These are phyloP conservation scores for Penicillium cataractarum DNA, from an alignment of 495 filamentous ascomycete genomes.

Conservation along the genomic window DNA sequence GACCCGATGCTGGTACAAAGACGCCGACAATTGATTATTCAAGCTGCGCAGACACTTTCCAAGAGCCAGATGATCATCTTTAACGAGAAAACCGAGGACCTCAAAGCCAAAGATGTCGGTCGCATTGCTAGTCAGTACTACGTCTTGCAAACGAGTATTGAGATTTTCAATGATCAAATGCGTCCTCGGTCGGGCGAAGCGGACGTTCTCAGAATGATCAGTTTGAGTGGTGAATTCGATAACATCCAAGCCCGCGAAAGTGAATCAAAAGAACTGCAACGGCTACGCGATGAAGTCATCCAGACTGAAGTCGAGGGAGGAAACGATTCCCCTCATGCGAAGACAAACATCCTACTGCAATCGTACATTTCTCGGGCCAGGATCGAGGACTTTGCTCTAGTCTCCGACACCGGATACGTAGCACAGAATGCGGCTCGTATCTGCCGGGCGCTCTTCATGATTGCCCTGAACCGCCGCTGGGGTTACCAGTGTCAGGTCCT, in stretches of 20 bases:
- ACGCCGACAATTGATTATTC: slow-evolving; percentile 78
- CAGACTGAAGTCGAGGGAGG: slow-evolving; percentile 75
- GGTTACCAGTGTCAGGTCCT: slow-evolving; percentile 91
- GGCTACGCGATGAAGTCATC: slow-evolving; percentile 64
- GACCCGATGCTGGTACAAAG: slow-evolving; percentile 84
- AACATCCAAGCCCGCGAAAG: slow-evolving; percentile 91
- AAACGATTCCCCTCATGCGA: slow-evolving; percentile 78
- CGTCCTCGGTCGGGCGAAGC: slow-evolving; percentile 76
- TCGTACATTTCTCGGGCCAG: slow-evolving; percentile 89
- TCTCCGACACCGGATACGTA: slow-evolving; percentile 91
- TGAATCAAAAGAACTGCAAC: slow-evolving; percentile 77
- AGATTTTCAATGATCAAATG: slow-evolving; percentile 96
- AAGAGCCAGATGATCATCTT: slow-evolving; percentile 98
- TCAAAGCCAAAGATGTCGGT: slow-evolving; percentile 90
- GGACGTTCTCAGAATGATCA: slow-evolving; percentile 92
- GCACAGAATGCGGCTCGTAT: slow-evolving; percentile 95
- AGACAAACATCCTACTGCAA: slow-evolving; percentile 95
- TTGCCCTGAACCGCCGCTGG: slow-evolving; percentile 92
- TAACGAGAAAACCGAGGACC: slow-evolving; percentile 88
- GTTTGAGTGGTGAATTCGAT: slow-evolving; percentile 94
- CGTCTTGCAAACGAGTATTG: slow-evolving; percentile 86
- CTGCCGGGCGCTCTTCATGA: slow-evolving; percentile 94
- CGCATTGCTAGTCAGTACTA: slow-evolving; percentile 98
- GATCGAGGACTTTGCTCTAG: slow-evolving; percentile 88
- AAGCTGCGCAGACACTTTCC: slow-evolving; percentile 82